phyloP scores from a whole-genome alignment of 768 basidiomycete genomes.

The Boletus insuetus region DNA sequence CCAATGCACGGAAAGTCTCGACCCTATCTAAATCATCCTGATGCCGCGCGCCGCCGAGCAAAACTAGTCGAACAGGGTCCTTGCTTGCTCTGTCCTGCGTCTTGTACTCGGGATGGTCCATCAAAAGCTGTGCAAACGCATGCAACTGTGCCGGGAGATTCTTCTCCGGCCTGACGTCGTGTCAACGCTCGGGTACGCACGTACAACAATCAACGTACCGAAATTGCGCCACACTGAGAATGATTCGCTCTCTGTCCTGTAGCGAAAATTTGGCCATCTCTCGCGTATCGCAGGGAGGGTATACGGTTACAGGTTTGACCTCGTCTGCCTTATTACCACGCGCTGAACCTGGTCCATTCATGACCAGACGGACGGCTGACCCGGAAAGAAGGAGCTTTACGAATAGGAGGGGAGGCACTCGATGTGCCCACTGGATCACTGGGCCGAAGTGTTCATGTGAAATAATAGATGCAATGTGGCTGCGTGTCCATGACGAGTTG shows the following conservation, averaged over 20 bases:
- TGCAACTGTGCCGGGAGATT: constrained; percentile 80
- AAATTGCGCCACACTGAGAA: constrained; percentile 92
- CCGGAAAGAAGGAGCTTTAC: constrained; percentile 26
- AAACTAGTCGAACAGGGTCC: constrained; percentile 53
- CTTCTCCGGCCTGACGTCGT: constrained; percentile 79
- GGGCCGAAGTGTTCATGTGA: constrained; percentile 45
- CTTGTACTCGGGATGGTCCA: constrained; percentile 56
- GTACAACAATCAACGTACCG: constrained; percentile 46
- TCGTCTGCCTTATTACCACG: neutral
- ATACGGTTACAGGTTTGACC: constrained; percentile 51
- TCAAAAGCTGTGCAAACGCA: constrained; percentile 62
- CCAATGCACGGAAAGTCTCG: constrained; percentile 52
- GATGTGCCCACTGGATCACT: constrained; percentile 46
- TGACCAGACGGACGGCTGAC: neutral
- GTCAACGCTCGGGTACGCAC: neutral
- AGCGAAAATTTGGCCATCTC: constrained; percentile 61
- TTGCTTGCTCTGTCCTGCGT: constrained; percentile 11
- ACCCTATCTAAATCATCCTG: constrained; percentile 71
- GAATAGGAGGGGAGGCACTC: constrained; percentile 40
- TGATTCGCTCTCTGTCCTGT: constrained; percentile 53
- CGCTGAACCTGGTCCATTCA: neutral
- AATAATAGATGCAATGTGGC: constrained; percentile 77
- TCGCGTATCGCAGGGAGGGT: constrained; percentile 88
- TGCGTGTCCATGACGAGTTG: constrained; percentile 93
- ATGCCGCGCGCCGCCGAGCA: constrained; percentile 87